Evolutionary conservation across 441 rosid genomes (phyloP), one percentile per base, ranked within the genome.

Genomic region (Metrosideros polymorpha): DNA sequence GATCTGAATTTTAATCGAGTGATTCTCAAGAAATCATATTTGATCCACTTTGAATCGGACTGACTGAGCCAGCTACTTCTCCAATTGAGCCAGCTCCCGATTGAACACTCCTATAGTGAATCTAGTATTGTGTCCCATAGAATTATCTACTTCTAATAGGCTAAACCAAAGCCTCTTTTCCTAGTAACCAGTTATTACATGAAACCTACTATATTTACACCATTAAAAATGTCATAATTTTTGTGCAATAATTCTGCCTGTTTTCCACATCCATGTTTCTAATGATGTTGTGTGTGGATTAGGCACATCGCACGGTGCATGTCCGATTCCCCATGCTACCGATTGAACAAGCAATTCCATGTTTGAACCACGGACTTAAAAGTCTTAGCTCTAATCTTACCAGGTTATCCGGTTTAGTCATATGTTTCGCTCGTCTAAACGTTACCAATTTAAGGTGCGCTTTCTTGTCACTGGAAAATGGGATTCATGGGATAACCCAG

Each of bases 41-140:
- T 3, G 2, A 14, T 7, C 35, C 14, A 59, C 30, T 2, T 59
- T 59, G 9, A 59, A 59, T 3, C 5, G 0, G 1, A 59, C 19
- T 14, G 0, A 59, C 10, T 1, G 1, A 59, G 39, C 35, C 39
- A 15, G 5, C 39, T 14, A 3, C 9, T 59, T 59, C 35, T 59
- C 22, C 9, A 5, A 6, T n/a, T n/a, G 7, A 27, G 17, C 8
- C 9, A 6, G 0, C 66, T 57, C 19, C 9, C 2, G 0, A 13
- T 57, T 57, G 7, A n/a, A 57, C 32, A 13, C 39, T 59, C 5
- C 4, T 59, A 29, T 29, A 14, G 15, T 59, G 71, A 59, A 10
- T 14, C 47, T 66, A 32, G 14, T 5, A 35, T 66, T 3, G 0
- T 66, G 12, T 66, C 45, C 25, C 2, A 6, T 35, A 10, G 19